These are phyloP conservation scores for Ichthyophthirius multifiliis DNA, from an alignment of 169 alveolate genomes.

Conservation along the genomic window DNA sequence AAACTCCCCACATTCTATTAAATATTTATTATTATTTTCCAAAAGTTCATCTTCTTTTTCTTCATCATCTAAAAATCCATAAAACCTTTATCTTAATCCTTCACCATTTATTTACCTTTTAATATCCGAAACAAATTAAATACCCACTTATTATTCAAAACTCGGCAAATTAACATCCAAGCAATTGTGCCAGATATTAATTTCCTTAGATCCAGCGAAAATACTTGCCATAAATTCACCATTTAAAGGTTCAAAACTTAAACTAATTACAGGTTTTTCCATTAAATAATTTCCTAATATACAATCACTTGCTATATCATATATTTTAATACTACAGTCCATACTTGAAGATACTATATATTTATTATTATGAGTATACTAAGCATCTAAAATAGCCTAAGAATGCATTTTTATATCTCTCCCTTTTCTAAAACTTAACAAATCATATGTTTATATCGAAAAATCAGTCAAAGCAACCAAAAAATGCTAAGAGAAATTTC, in stretches of 20 bases:
- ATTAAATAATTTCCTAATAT: not conserved
- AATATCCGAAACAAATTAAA: too few relatives aligned
- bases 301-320: not conserved
- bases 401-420: not conserved
- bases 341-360: not conserved
- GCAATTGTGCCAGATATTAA: slow-evolving; percentile 15
- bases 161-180: too few relatives aligned
- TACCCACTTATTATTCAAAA: too few relatives aligned
- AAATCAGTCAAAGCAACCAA: slow-evolving; percentile 16
- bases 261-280: not conserved
- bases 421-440: not conserved
- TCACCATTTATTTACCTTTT: too few relatives aligned
- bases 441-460: not conserved
- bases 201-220: not conserved
- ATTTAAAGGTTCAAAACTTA: not conserved
- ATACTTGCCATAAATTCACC: not conserved
- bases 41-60: too few relatives aligned
- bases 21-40: too few relatives aligned
- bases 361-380: not conserved
- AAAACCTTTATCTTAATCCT: too few relatives aligned
- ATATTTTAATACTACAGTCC: not conserved
- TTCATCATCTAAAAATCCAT: too few relatives aligned
- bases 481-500: not conserved
- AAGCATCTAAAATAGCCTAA: slow-evolving; percentile 1
- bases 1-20: too few relatives aligned